A percentile compares a stretch with the other conserved stretches of the same genome.
Evolutionary conservation across 2,329 filamentous ascomycete genomes (phyloP).

Genomic region (Falciphora oryzae): DNA sequence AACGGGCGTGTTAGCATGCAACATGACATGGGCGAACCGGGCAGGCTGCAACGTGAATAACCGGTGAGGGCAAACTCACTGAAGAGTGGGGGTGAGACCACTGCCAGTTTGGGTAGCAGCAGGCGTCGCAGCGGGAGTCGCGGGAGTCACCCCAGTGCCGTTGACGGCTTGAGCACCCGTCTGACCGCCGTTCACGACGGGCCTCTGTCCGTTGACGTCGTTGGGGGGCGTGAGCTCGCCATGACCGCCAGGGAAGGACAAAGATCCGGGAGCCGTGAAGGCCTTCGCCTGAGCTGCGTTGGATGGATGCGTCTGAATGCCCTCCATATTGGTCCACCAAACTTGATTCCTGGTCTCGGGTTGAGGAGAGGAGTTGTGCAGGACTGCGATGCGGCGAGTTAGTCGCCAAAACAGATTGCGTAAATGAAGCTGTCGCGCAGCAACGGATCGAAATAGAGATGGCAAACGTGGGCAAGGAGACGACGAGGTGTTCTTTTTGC

Average conservation of each 20-base stretch:
- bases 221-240: conserved; percentile 78
- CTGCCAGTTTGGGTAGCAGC: conserved; percentile 75
- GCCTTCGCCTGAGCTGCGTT: conserved; percentile 92
- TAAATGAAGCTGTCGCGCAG: too few species aligned
- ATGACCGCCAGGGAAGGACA: conserved; percentile 84
- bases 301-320: conserved; percentile 83
- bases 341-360: not conserved
- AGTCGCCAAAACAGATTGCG: not conserved
- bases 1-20: not conserved
- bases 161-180: conserved; percentile 53
- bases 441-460: not conserved
- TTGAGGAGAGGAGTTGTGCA: conserved; percentile 17
- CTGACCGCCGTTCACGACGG: conserved; percentile 40
- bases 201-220: conserved; percentile 46
- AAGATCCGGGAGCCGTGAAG: conserved; percentile 85
- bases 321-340: conserved; percentile 63
- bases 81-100: conserved; percentile 87
- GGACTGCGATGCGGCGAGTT: conserved; percentile 16
- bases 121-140: conserved; percentile 88
- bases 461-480: conserved; percentile 12
- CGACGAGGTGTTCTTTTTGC: too few species aligned
- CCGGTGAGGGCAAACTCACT: conserved; percentile 64
- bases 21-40: conserved; percentile 29
- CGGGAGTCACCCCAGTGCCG: conserved; percentile 78
- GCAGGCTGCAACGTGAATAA: not conserved